Conservation (phyloP, 805 yeast species). For the Yamadazyma scolyti region DNA sequence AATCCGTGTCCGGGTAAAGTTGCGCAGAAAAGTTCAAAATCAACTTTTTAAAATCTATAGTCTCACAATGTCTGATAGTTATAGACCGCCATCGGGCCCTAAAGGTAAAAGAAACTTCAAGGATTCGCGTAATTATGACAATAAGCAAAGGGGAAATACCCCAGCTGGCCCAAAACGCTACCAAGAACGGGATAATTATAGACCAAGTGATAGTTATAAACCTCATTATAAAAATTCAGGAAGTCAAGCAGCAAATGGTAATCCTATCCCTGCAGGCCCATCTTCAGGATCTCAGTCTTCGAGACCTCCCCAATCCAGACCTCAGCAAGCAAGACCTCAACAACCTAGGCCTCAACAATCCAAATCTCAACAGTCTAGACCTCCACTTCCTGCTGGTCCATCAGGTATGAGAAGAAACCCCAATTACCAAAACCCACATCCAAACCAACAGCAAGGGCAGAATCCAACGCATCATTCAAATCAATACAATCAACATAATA, state of each 20-base stretch:
- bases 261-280: background rate
- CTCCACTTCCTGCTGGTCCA: conserved; percentile 7
- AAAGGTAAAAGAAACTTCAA: conserved; percentile 12
- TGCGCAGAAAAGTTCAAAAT: background rate
- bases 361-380: no score
- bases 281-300: no score
- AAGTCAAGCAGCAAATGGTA: background rate
- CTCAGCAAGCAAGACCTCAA: no score
- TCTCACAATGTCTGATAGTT: conserved; percentile 30
- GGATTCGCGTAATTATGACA: no score
- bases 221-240: conserved; percentile 6
- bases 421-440: no score
- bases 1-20: conserved; percentile 1
- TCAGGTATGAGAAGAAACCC: no score
- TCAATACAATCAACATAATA: no score
- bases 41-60: background rate
- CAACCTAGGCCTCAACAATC: no score
- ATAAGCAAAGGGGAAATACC: conserved; percentile 1
- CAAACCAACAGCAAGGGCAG: no score
- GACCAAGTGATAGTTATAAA: conserved; percentile 14
- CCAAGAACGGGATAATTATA: conserved; percentile 21
- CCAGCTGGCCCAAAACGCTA: conserved; percentile 19
- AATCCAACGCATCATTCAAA: no score
- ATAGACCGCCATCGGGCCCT: conserved; percentile 22
- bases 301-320: no score